Evolutionary conservation across 768 basidiomycete genomes (phyloP).

Genomic region (Collybia nuda): DNA sequence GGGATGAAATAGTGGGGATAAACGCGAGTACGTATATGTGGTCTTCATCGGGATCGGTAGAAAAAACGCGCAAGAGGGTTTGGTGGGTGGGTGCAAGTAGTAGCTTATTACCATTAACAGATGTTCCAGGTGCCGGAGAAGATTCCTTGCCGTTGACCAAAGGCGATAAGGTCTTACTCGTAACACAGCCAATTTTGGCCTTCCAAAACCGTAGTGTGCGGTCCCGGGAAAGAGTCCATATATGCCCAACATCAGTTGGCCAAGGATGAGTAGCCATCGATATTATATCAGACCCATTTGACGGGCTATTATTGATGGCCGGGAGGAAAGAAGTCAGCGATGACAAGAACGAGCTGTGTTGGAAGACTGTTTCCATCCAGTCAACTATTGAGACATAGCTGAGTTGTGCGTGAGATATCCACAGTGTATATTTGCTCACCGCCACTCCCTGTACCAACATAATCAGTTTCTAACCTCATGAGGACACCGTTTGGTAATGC

Average conservation of each 20-base stretch:
- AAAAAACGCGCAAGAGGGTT: slow-evolving; percentile 65
- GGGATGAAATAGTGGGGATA: slow-evolving; percentile 63
- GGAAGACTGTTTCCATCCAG: slow-evolving; percentile 67
- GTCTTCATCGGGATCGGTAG: slow-evolving; percentile 42
- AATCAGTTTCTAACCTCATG: slow-evolving; percentile 68
- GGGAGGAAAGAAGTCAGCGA: slow-evolving; percentile 69
- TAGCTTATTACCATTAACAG: slow-evolving; percentile 30
- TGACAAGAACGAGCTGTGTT: slow-evolving; percentile 66
- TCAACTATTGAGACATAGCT: slow-evolving; percentile 45
- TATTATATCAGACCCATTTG: slow-evolving; percentile 60
- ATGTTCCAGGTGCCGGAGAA: slow-evolving; percentile 27
- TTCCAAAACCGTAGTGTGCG: slow-evolving; percentile 85
- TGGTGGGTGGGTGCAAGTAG: slow-evolving; percentile 63
- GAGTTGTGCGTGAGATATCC: slow-evolving; percentile 8
- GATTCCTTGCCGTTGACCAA: slow-evolving; percentile 26
- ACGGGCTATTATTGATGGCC: slow-evolving; percentile 41
- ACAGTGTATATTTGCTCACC: slow-evolving; percentile 43
- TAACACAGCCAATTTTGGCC: slow-evolving; percentile 69
- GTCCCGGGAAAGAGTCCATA: slow-evolving; percentile 89
- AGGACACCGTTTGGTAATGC: slow-evolving; percentile 61
- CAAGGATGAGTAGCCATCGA: slow-evolving; percentile 73
- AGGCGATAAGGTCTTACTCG: slow-evolving; percentile 52
- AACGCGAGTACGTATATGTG: slow-evolving; percentile 69
- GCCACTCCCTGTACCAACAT: slow-evolving; percentile 50
- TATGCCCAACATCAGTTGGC: slow-evolving; percentile 70